Evolutionary conservation across 345 rosid genomes (phyloP).

Genomic region (Eucalyptus coolabah): DNA sequence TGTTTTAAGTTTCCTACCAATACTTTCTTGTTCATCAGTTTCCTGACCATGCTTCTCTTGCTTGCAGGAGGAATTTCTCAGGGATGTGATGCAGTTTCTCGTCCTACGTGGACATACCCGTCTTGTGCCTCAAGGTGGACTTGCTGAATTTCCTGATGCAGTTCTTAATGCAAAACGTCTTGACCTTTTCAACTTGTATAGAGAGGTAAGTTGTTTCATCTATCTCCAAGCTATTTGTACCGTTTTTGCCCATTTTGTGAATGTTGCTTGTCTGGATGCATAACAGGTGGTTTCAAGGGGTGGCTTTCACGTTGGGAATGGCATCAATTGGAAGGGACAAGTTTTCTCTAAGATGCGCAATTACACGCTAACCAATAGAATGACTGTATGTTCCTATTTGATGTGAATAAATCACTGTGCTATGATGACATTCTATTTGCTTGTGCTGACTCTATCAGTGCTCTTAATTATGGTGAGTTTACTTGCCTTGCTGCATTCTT

Average conservation of each 20-base stretch:
- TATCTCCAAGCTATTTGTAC: neutral
- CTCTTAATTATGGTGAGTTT: neutral
- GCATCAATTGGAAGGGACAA: slow-evolving; percentile 99
- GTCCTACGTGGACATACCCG: slow-evolving; percentile 90
- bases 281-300: slow-evolving; percentile 96
- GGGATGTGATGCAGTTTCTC: slow-evolving; percentile 95
- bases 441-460: neutral
- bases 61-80: slow-evolving; percentile 88
- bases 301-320: slow-evolving; percentile 97
- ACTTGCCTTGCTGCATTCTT: neutral
- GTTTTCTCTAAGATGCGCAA: slow-evolving; percentile 99
- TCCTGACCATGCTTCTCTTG: neutral
- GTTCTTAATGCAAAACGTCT: slow-evolving; percentile 93
- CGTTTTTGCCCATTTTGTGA: neutral
- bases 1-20: neutral
- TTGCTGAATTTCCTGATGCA: slow-evolving; percentile 94
- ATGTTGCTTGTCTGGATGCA: neutral
- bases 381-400: slow-evolving; percentile 52
- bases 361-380: slow-evolving; percentile 92
- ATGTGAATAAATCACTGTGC: neutral
- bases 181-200: slow-evolving; percentile 90
- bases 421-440: neutral
- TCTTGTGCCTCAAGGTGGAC: slow-evolving; percentile 95
- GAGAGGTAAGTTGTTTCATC: slow-evolving; percentile 51
- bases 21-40: neutral